These are phyloP conservation scores for Verticillium tricorpus DNA, from an alignment of 2,329 filamentous ascomycete species.

Conservation along the genomic window DNA sequence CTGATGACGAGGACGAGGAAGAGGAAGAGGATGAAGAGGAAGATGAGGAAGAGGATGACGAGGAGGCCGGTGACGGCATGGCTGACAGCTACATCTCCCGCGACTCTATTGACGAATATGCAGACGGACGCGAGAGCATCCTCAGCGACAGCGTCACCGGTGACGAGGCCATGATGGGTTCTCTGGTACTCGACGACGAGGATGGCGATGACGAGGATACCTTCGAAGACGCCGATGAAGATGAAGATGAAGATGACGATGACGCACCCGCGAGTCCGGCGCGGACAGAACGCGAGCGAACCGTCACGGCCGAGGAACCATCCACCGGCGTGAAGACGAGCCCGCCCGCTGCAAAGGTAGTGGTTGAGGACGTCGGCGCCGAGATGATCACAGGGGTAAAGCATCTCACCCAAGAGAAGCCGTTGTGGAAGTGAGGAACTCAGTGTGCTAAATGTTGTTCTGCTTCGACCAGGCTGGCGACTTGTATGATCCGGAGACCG, in stretches of 20 bases:
- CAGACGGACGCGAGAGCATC: conserved; percentile 35
- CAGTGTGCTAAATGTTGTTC: conserved; percentile 10
- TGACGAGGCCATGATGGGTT: conserved; percentile 33
- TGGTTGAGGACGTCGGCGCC: conserved; percentile 44
- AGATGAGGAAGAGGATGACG: conserved; percentile 46
- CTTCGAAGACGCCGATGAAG: conserved; percentile 27
- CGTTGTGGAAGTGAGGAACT: conserved; percentile 18
- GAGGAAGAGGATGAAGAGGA: conserved; percentile 42
- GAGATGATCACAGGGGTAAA: conserved; percentile 58
- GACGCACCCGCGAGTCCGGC: conserved; percentile 8
- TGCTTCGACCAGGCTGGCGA: not conserved
- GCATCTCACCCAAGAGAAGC: conserved; percentile 44
- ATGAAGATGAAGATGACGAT: conserved; percentile 36
- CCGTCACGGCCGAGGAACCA: conserved; percentile 9
- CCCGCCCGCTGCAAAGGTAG: conserved; percentile 12
- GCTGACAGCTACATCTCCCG: conserved; percentile 53
- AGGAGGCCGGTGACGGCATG: conserved; percentile 37
- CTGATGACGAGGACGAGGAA: conserved; percentile 46
- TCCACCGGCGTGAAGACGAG: not conserved
- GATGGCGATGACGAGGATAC: conserved; percentile 27
- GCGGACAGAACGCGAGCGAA: conserved; percentile 9
- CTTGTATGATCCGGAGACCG: not conserved
- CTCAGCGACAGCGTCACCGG: conserved; percentile 32
- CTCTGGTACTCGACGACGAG: conserved; percentile 30
- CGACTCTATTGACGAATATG: conserved; percentile 44